Base-by-base conservation (phyloP, 108 stramenopile species). In the Cylindrotheca fusiformis region DNA sequence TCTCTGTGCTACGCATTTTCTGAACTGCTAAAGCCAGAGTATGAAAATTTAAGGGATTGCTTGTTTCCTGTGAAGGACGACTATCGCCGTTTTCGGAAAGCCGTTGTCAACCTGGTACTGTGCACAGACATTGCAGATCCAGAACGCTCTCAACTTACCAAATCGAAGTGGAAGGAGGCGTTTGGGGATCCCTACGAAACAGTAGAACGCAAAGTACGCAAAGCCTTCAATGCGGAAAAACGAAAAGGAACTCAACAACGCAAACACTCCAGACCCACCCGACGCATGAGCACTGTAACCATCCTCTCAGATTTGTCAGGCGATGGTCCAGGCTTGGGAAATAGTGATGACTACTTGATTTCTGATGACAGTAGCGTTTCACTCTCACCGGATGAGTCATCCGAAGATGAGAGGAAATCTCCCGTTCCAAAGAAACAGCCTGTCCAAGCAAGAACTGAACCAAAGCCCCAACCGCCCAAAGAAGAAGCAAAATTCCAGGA, bases 131-230 rank as follows among this genome's bases (percentile, higher is more conserved):
- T 80, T 52, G 79, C 79, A 3, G 63, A 61, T n/a, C 79, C 79
- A 4, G 90, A 91, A 52, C 79, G 86, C 3, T 69, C 81, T 14
- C 85, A 87, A 63, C 60, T 87, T 32, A 79, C 68, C 23, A 88
- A 86, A 56, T 73, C 77, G 29, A 85, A 84, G 57, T 85, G 84
- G 84, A 89, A 82, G 58, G 84, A 81, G 50, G 91, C 91, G n/a
- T 93, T 93, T 82, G 85, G 86, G 8, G 86, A 87, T 58, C 74
- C 82, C 30, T 69, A 68, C 56, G 78, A 79, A 66, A 79, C 78
- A 8, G 65, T 79, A 0, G 78, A 79, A 63, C 68, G 72, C 36
- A 79, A 79, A 32, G 55, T 79, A 0, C 49, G 54, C 23, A 67
- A 66, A 10, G 36, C 36, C 14, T 33, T 21, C 56, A 72, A 79